Percentiles rank a stretch among this genome's conserved stretches.
Evolutionary conservation across 805 yeast species (phyloP).

Genomic region (Wickerhamiella lipophila): DNA sequence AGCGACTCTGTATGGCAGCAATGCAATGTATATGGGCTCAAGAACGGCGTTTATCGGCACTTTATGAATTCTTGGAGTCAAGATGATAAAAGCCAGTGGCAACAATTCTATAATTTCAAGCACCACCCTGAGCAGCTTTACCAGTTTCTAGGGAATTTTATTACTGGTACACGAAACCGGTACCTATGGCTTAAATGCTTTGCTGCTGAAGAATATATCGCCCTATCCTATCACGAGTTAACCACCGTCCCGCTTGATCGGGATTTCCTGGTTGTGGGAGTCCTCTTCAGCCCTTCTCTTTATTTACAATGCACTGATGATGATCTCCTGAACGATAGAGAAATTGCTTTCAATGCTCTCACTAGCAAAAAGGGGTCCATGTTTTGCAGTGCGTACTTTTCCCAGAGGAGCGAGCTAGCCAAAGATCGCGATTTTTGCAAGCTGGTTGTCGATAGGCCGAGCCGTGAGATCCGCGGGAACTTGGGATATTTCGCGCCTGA

Average conservation of each 20-base stretch:
- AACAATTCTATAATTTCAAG: background rate
- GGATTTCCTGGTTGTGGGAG: background rate
- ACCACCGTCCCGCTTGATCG: background rate
- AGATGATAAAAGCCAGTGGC: background rate
- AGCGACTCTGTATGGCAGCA: background rate
- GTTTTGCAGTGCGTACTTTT: background rate
- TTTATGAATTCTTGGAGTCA: background rate
- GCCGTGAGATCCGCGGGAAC: background rate
- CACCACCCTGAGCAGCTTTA: no score
- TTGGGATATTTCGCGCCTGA: background rate
- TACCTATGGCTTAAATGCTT: background rate
- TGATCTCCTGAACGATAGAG: background rate
- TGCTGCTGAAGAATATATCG: background rate
- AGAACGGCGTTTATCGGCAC: background rate
- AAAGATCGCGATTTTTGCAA: background rate
- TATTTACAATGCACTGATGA: background rate
- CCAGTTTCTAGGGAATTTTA: background rate
- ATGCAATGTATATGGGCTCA: background rate
- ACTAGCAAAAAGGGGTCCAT: background rate
- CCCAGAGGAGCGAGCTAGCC: background rate
- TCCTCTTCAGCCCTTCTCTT: background rate
- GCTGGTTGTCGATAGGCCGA: background rate
- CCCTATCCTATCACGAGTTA: no score
- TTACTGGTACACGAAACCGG: background rate
- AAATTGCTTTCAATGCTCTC: background rate